Base-by-base conservation (phyloP, 305 asterid genomes). In the Solanum hybrid region DNA sequence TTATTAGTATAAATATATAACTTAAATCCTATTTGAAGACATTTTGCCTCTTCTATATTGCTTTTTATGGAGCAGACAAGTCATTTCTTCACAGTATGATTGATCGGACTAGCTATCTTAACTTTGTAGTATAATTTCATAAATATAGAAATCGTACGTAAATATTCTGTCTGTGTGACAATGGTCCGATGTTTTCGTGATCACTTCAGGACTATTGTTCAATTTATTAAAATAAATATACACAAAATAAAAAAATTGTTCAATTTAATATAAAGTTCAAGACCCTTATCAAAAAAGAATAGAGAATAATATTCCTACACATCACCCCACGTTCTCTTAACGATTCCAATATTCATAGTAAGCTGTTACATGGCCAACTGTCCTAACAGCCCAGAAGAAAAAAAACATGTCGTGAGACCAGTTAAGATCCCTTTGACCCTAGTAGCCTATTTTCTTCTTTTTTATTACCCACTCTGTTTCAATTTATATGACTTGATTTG, bases 281-380 rank as follows among this genome's bases (percentile, higher is more conserved):
- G 24, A 40, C 12, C n/a, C 37, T 42, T 69, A 42, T 4, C 82
- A 42, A 74, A 81, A 75, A 61, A 31, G 71, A 81, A 83, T 81
- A 33, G 36, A 80, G 80, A 87, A 88, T 40, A 79, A 74, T 37
- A 28, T 78, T 42, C 75, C 75, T 75, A 51, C 91, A 88, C 93
- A 93, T 90, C 94, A 92, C 85, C 90, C 93, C 95, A 91, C 93
- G 93, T 94, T 94, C 93, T 94, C 93, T 80, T 79, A 69, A 81
- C 89, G 78, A 82, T 75, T 76, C 90, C 92, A 92, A 91, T 81
- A 81, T 81, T 90, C 92, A 91, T 92, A 73, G 81, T 31, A 64
- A 91, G 90, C 91, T 81, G 91, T 91, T 90, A 90, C 91, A 78
- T 51, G 92, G 92, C 95, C 94, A 92, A 91, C 93, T 87, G 92